phyloP scores from a whole-genome alignment of 345 rosid genomes.

The Erodium maritimum region DNA sequence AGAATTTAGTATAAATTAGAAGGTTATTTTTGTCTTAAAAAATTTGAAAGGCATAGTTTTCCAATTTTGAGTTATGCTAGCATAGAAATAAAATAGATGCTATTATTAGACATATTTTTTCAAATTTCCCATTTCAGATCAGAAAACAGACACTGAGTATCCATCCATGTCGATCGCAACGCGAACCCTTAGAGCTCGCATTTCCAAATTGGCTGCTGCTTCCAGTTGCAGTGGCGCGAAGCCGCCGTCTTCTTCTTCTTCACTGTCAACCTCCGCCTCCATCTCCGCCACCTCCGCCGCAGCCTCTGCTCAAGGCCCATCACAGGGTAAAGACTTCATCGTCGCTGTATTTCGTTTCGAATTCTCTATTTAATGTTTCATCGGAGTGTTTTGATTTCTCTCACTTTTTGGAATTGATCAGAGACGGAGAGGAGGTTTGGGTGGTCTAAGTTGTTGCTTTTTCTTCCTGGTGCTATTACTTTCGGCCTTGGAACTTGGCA shows the following conservation, averaged over 20 bases:
- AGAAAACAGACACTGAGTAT: too few species aligned
- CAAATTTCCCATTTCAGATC: too few species aligned
- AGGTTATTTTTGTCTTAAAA: too few species aligned
- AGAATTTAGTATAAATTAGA: too few species aligned
- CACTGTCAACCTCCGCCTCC: too few species aligned
- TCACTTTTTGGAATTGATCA: background rate
- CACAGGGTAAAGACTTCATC: background rate
- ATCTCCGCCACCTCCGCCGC: background rate
- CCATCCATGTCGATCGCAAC: too few species aligned
- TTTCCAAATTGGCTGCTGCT: background rate
- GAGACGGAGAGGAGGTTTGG: slow-evolving; percentile 20
- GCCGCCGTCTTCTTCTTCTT: too few species aligned
- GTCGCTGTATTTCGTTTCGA: background rate
- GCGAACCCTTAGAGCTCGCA: too few species aligned
- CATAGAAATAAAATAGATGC: too few species aligned
- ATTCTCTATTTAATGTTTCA: background rate
- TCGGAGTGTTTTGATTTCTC: background rate
- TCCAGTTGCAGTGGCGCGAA: background rate
- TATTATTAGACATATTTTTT: too few species aligned
- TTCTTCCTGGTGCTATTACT: slow-evolving; percentile 79
- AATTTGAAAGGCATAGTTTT: too few species aligned
- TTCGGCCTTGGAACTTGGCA: slow-evolving; percentile 99
- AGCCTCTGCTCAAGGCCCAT: background rate
- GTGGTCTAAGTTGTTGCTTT: slow-evolving; percentile 62
- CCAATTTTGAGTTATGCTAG: too few species aligned